These are phyloP conservation scores for Ustilago esculenta DNA, from an alignment of 1,284 basidiomycete species.

Conservation along the genomic window DNA sequence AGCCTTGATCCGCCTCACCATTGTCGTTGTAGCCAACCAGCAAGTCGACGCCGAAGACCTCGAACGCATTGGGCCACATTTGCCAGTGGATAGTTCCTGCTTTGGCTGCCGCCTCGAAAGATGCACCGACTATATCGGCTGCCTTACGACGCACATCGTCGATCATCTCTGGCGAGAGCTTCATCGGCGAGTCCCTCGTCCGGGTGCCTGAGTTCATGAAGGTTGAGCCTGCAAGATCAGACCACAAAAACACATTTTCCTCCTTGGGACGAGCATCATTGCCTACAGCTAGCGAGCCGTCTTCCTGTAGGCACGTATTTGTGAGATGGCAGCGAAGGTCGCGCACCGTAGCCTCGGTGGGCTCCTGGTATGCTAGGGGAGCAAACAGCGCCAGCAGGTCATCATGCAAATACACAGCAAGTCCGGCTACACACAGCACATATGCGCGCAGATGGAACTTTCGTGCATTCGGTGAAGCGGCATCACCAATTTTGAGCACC, in stretches of 20 bases:
- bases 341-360: conserved; percentile 46
- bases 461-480: conserved; percentile 5
- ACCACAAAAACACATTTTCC: conserved; percentile 54
- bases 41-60: conserved; percentile 92
- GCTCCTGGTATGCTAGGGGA: conserved; percentile 41
- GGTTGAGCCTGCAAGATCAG: conserved; percentile 67
- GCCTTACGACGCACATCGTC: conserved; percentile 32
- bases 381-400: conserved; percentile 86
- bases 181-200: conserved; percentile 58
- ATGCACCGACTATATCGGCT: conserved; percentile 74
- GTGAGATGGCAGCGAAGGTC: conserved; percentile 87
- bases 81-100: conserved; percentile 85
- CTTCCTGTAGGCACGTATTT: conserved; percentile 88
- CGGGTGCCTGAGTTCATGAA: conserved; percentile 35
- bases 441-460: conserved; percentile 93
- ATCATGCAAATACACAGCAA: conserved; percentile 73
- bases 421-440: conserved; percentile 76
- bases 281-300: conserved; percentile 44
- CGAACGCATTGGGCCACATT: conserved; percentile 88
- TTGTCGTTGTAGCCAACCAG: conserved; percentile 73
- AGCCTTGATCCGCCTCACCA: background rate
- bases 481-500: conserved; percentile 9
- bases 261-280: conserved; percentile 46
- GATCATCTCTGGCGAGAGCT: conserved; percentile 69
- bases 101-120: conserved; percentile 84